These are phyloP conservation scores for Aristolochia fimbriata DNA, from an alignment of 164 flowering plant genomes.

Conservation along the genomic window DNA sequence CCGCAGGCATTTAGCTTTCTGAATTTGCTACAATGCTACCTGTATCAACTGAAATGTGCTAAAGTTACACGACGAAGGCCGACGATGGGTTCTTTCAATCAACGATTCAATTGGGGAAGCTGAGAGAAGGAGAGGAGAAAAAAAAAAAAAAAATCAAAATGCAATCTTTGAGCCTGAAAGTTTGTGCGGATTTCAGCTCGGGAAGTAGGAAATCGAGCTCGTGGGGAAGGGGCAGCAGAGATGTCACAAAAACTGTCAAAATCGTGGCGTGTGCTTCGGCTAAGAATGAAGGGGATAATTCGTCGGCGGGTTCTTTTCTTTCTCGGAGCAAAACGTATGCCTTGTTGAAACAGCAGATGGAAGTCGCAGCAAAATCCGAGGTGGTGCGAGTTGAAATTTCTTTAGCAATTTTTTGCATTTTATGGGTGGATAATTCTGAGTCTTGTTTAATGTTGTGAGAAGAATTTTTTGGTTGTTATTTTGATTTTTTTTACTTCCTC, in stretches of 20 bases:
- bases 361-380: constrained; percentile 86
- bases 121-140: no score
- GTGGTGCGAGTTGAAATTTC: constrained; percentile 19
- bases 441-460: no score
- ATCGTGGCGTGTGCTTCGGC: constrained; percentile 42
- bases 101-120: no score
- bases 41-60: no score
- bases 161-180: constrained; percentile 39
- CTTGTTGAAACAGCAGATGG: constrained; percentile 77
- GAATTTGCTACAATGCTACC: no score
- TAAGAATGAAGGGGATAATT: constrained; percentile 23
- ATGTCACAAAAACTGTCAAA: constrained; percentile 12
- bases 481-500: background rate
- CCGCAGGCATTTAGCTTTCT: no score
- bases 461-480: no score
- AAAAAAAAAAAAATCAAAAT: constrained; percentile 12
- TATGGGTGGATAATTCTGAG: no score
- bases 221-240: constrained; percentile 6
- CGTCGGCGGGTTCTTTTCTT: constrained; percentile 27
- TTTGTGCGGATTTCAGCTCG: constrained; percentile 22
- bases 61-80: no score
- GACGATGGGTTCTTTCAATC: no score
- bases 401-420: background rate
- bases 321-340: constrained; percentile 77
- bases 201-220: constrained; percentile 9